phyloP scores from a whole-genome alignment of 805 yeast genomes.

The Candida alai region DNA sequence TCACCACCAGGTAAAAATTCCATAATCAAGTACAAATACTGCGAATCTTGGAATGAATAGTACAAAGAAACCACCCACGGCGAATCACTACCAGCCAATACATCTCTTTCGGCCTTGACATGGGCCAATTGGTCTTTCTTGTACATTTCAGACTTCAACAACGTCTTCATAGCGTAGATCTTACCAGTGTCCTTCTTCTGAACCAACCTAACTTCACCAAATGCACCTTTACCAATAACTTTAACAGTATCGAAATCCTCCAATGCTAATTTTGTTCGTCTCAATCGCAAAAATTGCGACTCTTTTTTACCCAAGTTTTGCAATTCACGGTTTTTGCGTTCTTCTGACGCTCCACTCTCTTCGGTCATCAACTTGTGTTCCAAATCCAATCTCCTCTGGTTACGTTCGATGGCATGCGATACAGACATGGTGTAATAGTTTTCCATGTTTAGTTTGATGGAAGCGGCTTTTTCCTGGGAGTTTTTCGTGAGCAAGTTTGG shows the following conservation, averaged over 20 bases:
- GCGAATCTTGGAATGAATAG: constrained; percentile 77
- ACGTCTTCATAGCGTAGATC: constrained; percentile 92
- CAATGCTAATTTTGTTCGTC: constrained; percentile 77
- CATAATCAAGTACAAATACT: constrained; percentile 74
- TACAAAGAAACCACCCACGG: constrained; percentile 86
- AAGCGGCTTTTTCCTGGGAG: constrained; percentile 80
- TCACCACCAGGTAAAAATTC: constrained; percentile 83
- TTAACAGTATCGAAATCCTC: constrained; percentile 88
- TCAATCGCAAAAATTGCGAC: constrained; percentile 75
- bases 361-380: constrained; percentile 70
- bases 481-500: constrained; percentile 72
- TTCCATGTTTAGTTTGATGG: constrained; percentile 76
- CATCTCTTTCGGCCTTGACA: constrained; percentile 94
- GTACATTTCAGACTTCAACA: constrained; percentile 87
- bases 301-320: constrained; percentile 84
- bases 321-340: constrained; percentile 77
- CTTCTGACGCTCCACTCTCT: constrained; percentile 66
- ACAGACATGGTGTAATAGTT: constrained; percentile 84
- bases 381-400: constrained; percentile 83
- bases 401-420: constrained; percentile 90
- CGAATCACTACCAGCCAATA: constrained; percentile 82
- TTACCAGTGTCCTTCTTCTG: constrained; percentile 90
- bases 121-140: constrained; percentile 92
- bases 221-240: constrained; percentile 95
- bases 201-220: constrained; percentile 93